Conservation (phyloP, 176 grass and related monocot genomes). For the Saccharum officinarum region DNA sequence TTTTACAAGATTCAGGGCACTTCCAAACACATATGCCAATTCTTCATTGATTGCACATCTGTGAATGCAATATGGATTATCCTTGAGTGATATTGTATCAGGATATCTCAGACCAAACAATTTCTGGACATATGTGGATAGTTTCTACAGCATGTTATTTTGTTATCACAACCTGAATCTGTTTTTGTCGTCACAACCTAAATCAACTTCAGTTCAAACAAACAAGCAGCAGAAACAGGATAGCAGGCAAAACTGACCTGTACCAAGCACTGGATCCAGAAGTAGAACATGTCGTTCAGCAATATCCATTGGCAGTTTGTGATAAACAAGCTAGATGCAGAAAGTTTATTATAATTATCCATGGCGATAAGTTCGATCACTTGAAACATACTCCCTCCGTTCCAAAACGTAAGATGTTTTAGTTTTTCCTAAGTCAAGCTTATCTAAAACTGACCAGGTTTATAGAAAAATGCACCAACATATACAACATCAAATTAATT, state of each 20-base stretch:
- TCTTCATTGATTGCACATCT: not conserved
- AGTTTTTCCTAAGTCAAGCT: not conserved
- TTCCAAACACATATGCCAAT: conserved; percentile 4
- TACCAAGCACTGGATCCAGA: conserved; percentile 96
- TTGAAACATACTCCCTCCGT: not conserved
- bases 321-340: conserved; percentile 71
- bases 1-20: conserved; percentile 13
- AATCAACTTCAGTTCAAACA: conserved; percentile 21
- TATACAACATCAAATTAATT: not conserved
- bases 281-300: conserved; percentile 96
- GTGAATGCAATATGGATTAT: not conserved
- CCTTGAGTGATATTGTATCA: conserved; percentile 12
- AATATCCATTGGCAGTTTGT: conserved; percentile 97
- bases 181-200: not conserved
- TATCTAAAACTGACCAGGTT: not conserved
- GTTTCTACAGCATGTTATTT: not conserved
- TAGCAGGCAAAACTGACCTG: conserved; percentile 57
- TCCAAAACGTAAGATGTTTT: not conserved
- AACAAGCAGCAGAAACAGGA: not conserved
- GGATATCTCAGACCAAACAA: not conserved
- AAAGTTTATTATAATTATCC: conserved; percentile 20
- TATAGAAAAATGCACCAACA: not conserved
- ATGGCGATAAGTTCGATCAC: not conserved
- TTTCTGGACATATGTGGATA: not conserved
- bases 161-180: conserved; percentile 3